phyloP scores from a whole-genome alignment of 768 basidiomycete genomes.

The Lactifluus rugatus region DNA sequence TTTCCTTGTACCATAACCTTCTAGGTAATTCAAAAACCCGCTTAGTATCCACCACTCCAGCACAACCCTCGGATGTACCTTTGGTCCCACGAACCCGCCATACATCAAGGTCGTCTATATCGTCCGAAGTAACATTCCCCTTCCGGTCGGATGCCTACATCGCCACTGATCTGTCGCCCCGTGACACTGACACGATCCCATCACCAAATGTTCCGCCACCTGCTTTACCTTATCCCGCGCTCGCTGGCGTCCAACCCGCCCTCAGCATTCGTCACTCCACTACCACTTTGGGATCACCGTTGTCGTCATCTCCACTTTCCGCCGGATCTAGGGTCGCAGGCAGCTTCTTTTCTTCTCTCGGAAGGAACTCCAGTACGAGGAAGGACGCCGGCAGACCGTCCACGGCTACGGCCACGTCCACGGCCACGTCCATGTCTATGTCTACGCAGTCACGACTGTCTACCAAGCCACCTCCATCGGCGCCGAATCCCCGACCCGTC shows the following conservation, averaged over 20 bases:
- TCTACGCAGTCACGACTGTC: conserved; percentile 20
- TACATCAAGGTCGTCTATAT: conserved; percentile 59
- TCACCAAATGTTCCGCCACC: conserved; percentile 47
- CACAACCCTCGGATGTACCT: not conserved
- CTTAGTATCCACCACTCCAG: not conserved
- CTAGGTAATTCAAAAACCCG: conserved; percentile 15
- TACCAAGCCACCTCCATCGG: conserved; percentile 31
- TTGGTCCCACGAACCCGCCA: conserved; percentile 45
- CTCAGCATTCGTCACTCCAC: conserved; percentile 13
- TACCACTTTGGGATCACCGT: conserved; percentile 1
- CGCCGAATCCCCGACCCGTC: conserved; percentile 25
- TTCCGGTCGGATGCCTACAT: conserved; percentile 66
- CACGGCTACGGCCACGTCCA: too few relatives aligned
- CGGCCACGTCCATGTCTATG: too few relatives aligned
- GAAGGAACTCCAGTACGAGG: conserved; percentile 23
- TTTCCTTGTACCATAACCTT: not conserved
- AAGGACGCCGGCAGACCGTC: too few relatives aligned
- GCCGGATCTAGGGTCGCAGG: not conserved
- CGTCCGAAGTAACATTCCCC: conserved; percentile 73
- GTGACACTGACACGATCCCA: conserved; percentile 34
- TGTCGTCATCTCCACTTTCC: not conserved
- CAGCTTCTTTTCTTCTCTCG: conserved; percentile 8
- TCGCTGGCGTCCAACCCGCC: conserved; percentile 32
- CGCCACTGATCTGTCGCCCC: conserved; percentile 58
- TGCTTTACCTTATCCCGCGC: conserved; percentile 62